These are phyloP conservation scores for Miamiensis avidus DNA, from an alignment of 169 alveolate species.

Conservation along the genomic window DNA sequence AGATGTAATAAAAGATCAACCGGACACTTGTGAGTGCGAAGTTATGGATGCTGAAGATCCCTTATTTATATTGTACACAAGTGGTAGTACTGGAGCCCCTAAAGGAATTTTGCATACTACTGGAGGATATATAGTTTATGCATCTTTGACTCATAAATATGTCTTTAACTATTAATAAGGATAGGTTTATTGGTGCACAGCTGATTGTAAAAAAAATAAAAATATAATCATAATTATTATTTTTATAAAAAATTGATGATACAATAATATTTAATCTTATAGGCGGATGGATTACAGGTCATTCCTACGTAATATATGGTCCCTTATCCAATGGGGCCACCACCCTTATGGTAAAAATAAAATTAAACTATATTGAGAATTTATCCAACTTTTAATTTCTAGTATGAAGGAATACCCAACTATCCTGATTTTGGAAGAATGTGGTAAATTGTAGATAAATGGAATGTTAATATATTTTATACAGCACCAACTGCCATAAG, in stretches of 20 bases:
- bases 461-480: slow-evolving; percentile 71
- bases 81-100: slow-evolving; percentile 90
- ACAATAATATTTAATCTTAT: too few relatives aligned
- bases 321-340: slow-evolving; percentile 73
- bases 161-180: slow-evolving; percentile 68
- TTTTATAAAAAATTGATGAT: too few relatives aligned
- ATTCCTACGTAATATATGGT: slow-evolving; percentile 84
- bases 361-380: too few relatives aligned
- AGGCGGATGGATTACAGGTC: slow-evolving; percentile 91
- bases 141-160: slow-evolving; percentile 73
- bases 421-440: slow-evolving; percentile 75
- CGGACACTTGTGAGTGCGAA: slow-evolving; percentile 45
- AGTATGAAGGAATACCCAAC: slow-evolving; percentile 89
- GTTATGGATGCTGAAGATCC: slow-evolving; percentile 65
- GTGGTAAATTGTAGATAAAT: slow-evolving; percentile 80
- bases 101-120: slow-evolving; percentile 87
- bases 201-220: slow-evolving; percentile 49
- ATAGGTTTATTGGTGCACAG: slow-evolving; percentile 75
- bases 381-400: not conserved
- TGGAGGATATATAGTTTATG: slow-evolving; percentile 79
- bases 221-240: too few relatives aligned
- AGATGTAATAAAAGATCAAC: slow-evolving; percentile 27
- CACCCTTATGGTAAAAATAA: not conserved
- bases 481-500: slow-evolving; percentile 90
- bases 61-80: slow-evolving; percentile 71